phyloP scores from a whole-genome alignment of 2,329 filamentous ascomycete genomes.

The Colletotrichum caudatum region DNA sequence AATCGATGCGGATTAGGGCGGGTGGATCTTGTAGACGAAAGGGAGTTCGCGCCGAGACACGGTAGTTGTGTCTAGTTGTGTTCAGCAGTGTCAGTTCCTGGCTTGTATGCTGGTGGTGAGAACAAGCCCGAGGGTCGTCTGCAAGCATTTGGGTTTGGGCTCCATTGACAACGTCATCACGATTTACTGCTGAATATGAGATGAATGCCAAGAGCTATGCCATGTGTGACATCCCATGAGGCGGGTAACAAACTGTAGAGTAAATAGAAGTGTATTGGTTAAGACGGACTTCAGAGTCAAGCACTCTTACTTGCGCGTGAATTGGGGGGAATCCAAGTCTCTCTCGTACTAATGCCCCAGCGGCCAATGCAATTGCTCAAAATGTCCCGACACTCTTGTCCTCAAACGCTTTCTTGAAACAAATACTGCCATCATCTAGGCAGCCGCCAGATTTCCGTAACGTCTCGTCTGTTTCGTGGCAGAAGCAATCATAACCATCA shows the following conservation, averaged over 20 bases:
- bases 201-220: conserved; percentile 48
- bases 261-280: neutral
- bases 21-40: conserved; percentile 80
- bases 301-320: neutral
- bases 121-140: neutral
- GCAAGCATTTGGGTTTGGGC: neutral
- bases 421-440: conserved; percentile 8
- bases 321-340: neutral
- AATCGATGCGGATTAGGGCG: conserved; percentile 40
- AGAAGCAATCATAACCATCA: conserved; percentile 17
- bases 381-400: neutral
- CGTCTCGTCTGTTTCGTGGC: conserved; percentile 25
- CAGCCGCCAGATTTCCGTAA: conserved; percentile 14
- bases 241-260: neutral
- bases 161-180: neutral
- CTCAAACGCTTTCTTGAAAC: neutral
- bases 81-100: conserved; percentile 58
- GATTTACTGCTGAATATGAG: conserved; percentile 68
- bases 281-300: neutral
- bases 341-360: conserved; percentile 7
- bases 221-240: neutral
- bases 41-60: conserved; percentile 71
- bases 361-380: neutral
- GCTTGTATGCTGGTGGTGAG: conserved; percentile 60
- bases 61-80: conserved; percentile 49